Conservation (phyloP, 805 yeast genomes). For the Starmerella sp. region DNA sequence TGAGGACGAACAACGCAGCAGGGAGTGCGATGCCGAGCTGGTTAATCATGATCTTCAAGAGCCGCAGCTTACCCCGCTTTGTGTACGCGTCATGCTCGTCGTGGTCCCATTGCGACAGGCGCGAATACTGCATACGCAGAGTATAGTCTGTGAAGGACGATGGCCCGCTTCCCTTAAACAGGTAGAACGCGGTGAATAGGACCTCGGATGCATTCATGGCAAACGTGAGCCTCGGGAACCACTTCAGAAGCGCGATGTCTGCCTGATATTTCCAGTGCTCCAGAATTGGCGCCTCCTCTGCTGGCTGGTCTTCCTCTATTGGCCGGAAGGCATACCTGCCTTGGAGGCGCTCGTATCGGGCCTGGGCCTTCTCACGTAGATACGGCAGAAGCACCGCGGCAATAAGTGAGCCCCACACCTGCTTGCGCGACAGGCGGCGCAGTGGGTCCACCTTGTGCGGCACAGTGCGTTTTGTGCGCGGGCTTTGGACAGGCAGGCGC, state of each 20-base stretch:
- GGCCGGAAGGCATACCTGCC: conserved; percentile 47
- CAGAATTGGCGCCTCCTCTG: conserved; percentile 17
- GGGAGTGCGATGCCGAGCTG: conserved; percentile 46
- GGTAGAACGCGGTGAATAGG: conserved; percentile 47
- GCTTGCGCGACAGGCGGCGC: conserved; percentile 43
- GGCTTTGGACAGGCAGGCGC: conserved; percentile 24
- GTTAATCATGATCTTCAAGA: conserved; percentile 4
- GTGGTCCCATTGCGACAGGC: conserved; percentile 35
- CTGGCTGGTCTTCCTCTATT: conserved; percentile 27
- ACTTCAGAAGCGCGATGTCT: conserved; percentile 37
- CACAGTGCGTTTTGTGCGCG: conserved; percentile 25
- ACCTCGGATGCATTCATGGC: conserved; percentile 40
- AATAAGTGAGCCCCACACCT: conserved; percentile 43
- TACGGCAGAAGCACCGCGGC: conserved; percentile 54
- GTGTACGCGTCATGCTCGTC: conserved; percentile 7
- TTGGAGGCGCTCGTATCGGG: conserved; percentile 48
- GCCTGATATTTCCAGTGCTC: conserved; percentile 26
- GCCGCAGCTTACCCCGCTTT: neutral
- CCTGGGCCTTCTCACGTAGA: conserved; percentile 54
- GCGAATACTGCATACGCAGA: conserved; percentile 52
- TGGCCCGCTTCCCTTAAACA: conserved; percentile 55
- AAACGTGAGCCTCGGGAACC: conserved; percentile 52
- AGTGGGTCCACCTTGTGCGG: conserved; percentile 38
- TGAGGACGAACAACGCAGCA: conserved; percentile 64
- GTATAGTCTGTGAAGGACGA: conserved; percentile 52